These are phyloP conservation scores for Cladophialophora exuberans DNA, from an alignment of 2,329 filamentous ascomycete genomes.

Conservation along the genomic window DNA sequence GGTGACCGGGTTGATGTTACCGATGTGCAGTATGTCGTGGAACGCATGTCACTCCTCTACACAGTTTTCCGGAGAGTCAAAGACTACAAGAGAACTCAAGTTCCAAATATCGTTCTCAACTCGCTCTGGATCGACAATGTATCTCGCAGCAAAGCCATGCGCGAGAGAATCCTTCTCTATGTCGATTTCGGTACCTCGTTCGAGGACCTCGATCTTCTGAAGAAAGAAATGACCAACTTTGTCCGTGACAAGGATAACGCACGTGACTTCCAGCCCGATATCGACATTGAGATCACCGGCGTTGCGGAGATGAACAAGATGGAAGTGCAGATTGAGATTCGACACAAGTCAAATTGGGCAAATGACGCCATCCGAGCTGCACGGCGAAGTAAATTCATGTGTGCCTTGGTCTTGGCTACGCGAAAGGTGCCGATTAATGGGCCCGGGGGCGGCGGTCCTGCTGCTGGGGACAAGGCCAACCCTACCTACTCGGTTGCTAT, in stretches of 20 bases:
- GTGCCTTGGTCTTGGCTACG: constrained; percentile 81
- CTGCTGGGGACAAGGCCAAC: constrained; percentile 66
- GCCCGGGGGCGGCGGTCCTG: constrained; percentile 72
- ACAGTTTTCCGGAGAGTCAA: constrained; percentile 86
- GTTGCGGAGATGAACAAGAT: constrained; percentile 88
- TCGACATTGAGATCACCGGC: constrained; percentile 75
- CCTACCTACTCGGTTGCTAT: constrained; percentile 81
- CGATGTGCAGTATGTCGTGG: constrained; percentile 72
- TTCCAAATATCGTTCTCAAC: constrained; percentile 92
- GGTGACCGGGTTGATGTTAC: constrained; percentile 88
- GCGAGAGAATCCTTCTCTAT: constrained; percentile 77
- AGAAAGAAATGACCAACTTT: constrained; percentile 81
- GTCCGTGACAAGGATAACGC: constrained; percentile 81
- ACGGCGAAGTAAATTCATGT: constrained; percentile 94
- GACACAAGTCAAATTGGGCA: constrained; percentile 91
- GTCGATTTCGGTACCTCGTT: constrained; percentile 86
- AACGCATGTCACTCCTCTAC: constrained; percentile 92
- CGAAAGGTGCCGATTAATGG: constrained; percentile 84
- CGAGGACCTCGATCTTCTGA: constrained; percentile 84
- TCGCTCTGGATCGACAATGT: constrained; percentile 95
- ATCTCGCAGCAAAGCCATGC: constrained; percentile 88
- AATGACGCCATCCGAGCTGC: constrained; percentile 81
- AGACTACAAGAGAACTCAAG: constrained; percentile 76
- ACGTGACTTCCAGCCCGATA: constrained; percentile 86
- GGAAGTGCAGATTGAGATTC: constrained; percentile 77